Evolutionary conservation across 202 grass and related monocot genomes (phyloP), one percentile per base, ranked within the genome.

Genomic region (Saccharum hybrid): DNA sequence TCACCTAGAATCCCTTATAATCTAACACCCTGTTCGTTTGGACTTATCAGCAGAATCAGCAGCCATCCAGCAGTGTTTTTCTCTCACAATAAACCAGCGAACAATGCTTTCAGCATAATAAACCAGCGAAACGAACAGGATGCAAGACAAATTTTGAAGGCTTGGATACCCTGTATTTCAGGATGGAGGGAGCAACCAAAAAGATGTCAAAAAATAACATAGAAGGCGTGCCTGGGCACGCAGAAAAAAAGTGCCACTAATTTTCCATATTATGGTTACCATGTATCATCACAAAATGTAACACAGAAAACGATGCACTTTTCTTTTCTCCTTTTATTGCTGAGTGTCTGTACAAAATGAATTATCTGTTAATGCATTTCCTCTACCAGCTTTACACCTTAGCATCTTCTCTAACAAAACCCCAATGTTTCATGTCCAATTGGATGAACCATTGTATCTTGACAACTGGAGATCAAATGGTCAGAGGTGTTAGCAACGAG

Each of bases 401-500:
- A 67, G 33, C 34, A 48, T 72, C 41, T 80, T 69, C 49, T 84
- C 70, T 76, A 62, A 72, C 33, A 73, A 78, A 52, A 79, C 60
- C 52, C 72, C 61, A 64, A 37, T n/a, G n/a, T 31, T 28, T 64
- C 4, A 19, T 33, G 30, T 66, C 85, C 73, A 64, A 66, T 68
- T 34, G 7, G 62, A 49, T 75, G 71, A 82, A 80, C 63, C 62
- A 48, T 68, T 84, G 51, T 57, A 10, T 69, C 18, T 22, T 62
- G 4, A 79, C 67, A 60, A 84, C 79, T 66, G 67, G 38, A 10
- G 75, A 78, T 62, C 79, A 79, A 85, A 84, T 66, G 79, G 59
- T 84, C 63, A 85, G 39, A 74, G 43, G 78, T 60, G 86, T 85
- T 81, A 88, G 84, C 16, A 26, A 75, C 78, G 54, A 74, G 66